Conservation (phyloP, 768 basidiomycete genomes). For the Polyporus arcularius region DNA sequence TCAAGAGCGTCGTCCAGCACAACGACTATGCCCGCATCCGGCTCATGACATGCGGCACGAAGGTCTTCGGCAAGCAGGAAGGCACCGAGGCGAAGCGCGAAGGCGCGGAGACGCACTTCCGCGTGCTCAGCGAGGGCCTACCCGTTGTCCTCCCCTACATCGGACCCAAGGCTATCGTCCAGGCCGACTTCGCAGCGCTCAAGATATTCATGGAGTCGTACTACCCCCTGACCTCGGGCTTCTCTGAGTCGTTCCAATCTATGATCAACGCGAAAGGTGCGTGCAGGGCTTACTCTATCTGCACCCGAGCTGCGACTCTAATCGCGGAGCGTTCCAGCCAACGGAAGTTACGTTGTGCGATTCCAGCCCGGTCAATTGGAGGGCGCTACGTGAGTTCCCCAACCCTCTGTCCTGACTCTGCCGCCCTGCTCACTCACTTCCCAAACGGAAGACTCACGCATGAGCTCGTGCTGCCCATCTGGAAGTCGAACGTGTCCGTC, state of each 20-base stretch:
- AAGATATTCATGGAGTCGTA: conserved; percentile 71
- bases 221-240: conserved; percentile 74
- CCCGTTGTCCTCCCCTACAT: conserved; percentile 83
- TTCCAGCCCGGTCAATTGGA: conserved; percentile 58
- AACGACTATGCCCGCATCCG: conserved; percentile 87
- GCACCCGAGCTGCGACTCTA: background rate
- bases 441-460: conserved; percentile 56
- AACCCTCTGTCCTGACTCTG: background rate
- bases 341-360: conserved; percentile 73
- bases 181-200: conserved; percentile 56
- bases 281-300: conserved; percentile 24
- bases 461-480: conserved; percentile 88
- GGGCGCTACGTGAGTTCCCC: conserved; percentile 48
- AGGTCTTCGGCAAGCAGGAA: conserved; percentile 91
- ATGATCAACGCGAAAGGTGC: conserved; percentile 55
- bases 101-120: conserved; percentile 60
- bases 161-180: conserved; percentile 60
- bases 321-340: conserved; percentile 38
- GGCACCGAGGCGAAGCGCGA: conserved; percentile 50
- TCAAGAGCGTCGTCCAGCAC: conserved; percentile 74
- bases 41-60: conserved; percentile 91
- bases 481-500: conserved; percentile 89
- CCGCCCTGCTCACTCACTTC: background rate
- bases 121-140: conserved; percentile 84
- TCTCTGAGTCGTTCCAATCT: conserved; percentile 59